These are phyloP conservation scores for Aspergillus panamensis DNA, from an alignment of 495 filamentous ascomycete species.

Conservation along the genomic window DNA sequence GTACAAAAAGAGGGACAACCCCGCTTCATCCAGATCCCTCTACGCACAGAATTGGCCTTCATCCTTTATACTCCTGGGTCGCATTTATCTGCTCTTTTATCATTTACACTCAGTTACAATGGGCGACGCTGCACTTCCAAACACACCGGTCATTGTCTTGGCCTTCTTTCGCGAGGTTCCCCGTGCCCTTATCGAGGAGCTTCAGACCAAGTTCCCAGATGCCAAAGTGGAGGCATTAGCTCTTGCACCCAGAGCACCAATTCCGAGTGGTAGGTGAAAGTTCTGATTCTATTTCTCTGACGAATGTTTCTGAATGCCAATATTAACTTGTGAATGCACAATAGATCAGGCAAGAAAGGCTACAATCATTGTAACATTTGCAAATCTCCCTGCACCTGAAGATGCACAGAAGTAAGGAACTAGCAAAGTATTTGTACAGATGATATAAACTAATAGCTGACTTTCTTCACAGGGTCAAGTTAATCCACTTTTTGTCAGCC, in stretches of 20 bases:
- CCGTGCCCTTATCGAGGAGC: not conserved
- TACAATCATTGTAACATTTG: constrained; percentile 20
- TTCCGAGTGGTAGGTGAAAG: constrained; percentile 18
- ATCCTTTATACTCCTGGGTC: not conserved
- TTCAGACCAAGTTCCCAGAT: constrained; percentile 18
- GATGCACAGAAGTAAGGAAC: constrained; percentile 21
- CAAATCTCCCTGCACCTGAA: constrained; percentile 20
- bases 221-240: constrained; percentile 9
- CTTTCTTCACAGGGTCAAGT: constrained; percentile 48
- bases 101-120: constrained; percentile 30
- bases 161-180: constrained; percentile 13
- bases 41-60: not conserved
- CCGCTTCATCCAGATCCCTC: not conserved
- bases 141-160: constrained; percentile 14
- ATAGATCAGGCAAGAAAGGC: constrained; percentile 17
- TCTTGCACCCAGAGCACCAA: constrained; percentile 5
- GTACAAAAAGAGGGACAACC: not conserved
- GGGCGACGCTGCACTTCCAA: constrained; percentile 21
- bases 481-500: constrained; percentile 73
- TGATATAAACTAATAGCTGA: not conserved
- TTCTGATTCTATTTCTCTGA: not conserved
- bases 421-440: not conserved
- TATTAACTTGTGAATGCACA: not conserved
- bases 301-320: too few species aligned
- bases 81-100: not conserved